Base-by-base conservation (phyloP, 2,329 filamentous ascomycete species). In the Bipolaris bicolor region DNA sequence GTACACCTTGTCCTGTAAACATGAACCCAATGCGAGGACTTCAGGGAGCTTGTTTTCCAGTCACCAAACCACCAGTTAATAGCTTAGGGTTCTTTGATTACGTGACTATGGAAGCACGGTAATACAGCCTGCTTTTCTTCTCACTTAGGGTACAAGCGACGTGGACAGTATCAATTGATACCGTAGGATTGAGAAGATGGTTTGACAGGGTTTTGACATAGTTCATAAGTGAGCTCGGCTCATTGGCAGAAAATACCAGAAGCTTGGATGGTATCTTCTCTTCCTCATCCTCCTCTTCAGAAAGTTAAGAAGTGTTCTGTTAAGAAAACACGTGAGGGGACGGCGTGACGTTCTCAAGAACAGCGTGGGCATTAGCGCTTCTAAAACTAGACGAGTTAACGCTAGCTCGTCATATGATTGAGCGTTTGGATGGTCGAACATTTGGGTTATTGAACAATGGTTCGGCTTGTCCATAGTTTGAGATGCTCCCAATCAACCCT, bases 121-220 rank as follows among this genome's bases (percentile, higher is more conserved):
- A 47, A 20, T 36, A 63, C 3, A 56, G 47, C 7, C 36, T 51
- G 6, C 22, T 62, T 7, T 47, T 24, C 4, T 61, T 20, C 45
- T 62, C 58, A 0, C 48, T 55, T 1, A 68, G 57, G 5, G 65
- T 68, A 29, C 66, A 61, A 1, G 65, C 60, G 3, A 68, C 22
- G 16, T 60, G 50, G 7, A 1, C 7, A 2, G 60, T 34, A 4
- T 60, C 36, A 18, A 58, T 24, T 1, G 1, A 15, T 1, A 61
- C 55, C 4, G 10, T 10, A 1, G 51, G 57, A 34, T 60, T 47
- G 7, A 15, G 3, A 1, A 58, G 10, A 39, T 63, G 60, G 1
- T 33, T 36, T 24, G 18, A 4, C 3, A 57, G 26, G 26, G 22
- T n/a, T 11, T 29, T 26, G 20, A 26, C 13, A n/a, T 26, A 13